These are phyloP conservation scores for Fusarium sublunatum DNA, from an alignment of 2,329 filamentous ascomycete species.

Conservation along the genomic window DNA sequence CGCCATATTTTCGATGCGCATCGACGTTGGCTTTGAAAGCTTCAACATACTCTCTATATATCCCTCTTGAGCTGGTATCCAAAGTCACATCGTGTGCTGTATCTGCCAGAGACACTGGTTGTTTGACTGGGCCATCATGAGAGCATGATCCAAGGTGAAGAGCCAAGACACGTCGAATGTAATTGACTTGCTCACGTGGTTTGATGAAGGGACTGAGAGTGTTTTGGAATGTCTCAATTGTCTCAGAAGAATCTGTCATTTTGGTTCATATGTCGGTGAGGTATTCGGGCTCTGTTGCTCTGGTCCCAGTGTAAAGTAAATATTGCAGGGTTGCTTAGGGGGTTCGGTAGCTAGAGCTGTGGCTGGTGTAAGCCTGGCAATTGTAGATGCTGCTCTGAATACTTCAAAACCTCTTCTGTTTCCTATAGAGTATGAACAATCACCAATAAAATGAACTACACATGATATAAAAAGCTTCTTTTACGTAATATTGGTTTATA, in stretches of 20 bases:
- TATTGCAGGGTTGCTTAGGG: constrained; percentile 29
- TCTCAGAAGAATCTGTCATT: constrained; percentile 51
- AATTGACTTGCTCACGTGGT: constrained; percentile 66
- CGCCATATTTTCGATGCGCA: constrained; percentile 61
- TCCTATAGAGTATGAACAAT: too few relatives aligned
- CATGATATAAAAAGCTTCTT: too few relatives aligned
- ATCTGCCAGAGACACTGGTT: constrained; percentile 62
- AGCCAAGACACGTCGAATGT: constrained; percentile 66
- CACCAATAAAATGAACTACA: too few relatives aligned
- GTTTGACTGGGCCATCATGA: constrained; percentile 55
- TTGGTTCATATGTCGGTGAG: constrained; percentile 28
- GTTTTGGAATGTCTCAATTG: constrained; percentile 53
- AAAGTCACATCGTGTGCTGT: constrained; percentile 50
- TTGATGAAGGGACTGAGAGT: constrained; percentile 65
- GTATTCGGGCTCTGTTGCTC: constrained; percentile 19
- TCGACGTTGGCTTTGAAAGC: constrained; percentile 64
- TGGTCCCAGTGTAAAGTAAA: constrained; percentile 30
- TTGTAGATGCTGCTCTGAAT: neutral
- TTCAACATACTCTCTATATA: constrained; percentile 66
- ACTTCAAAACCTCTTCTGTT: neutral
- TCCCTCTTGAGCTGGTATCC: constrained; percentile 56
- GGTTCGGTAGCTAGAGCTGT: constrained; percentile 9
- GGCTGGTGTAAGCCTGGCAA: constrained; percentile 18
- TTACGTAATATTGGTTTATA: too few relatives aligned
- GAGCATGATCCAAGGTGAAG: constrained; percentile 64